phyloP scores from a whole-genome alignment of 768 basidiomycete species.

The Panaeolus papilionaceus region DNA sequence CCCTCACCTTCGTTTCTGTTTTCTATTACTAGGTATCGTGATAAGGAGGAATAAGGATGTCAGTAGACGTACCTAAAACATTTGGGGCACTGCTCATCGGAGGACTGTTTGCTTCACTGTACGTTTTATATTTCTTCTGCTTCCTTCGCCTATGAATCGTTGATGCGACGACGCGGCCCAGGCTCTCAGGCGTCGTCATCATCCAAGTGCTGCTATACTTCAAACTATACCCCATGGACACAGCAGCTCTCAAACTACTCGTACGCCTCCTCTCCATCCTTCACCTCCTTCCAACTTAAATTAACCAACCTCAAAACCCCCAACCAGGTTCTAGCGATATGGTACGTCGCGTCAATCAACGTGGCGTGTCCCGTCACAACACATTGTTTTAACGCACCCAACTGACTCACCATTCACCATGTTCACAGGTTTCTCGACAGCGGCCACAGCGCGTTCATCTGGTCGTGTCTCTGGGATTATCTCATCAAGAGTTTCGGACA shows the following conservation, averaged over 20 bases:
- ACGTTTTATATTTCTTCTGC: not conserved
- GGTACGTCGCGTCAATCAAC: slow-evolving; percentile 26
- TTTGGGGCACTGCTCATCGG: slow-evolving; percentile 48
- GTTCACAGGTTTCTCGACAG: slow-evolving; percentile 42
- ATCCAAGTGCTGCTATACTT: slow-evolving; percentile 42
- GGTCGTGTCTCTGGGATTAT: slow-evolving; percentile 46
- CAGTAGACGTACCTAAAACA: slow-evolving; percentile 37
- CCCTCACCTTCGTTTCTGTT: not conserved
- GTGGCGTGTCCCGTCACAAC: too few species aligned
- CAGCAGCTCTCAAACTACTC: slow-evolving; percentile 31
- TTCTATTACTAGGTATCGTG: not conserved
- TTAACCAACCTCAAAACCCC: not conserved
- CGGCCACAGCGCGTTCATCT: slow-evolving; percentile 44
- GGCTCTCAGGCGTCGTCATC: slow-evolving; percentile 40
- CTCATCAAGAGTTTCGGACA: slow-evolving; percentile 40
- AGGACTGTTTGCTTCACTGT: slow-evolving; percentile 44
- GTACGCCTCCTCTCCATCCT: slow-evolving; percentile 27
- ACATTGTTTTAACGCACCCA: not conserved
- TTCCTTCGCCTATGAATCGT: too few species aligned
- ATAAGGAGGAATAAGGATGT: slow-evolving; percentile 12
- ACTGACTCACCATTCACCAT: not conserved
- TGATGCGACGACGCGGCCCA: not conserved
- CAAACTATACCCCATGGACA: slow-evolving; percentile 40
- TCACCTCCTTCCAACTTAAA: not conserved
- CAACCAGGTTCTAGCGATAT: slow-evolving; percentile 38